Evolutionary conservation across 176 grass and related monocot genomes (phyloP).

Genomic region (Oryza meridionalis): DNA sequence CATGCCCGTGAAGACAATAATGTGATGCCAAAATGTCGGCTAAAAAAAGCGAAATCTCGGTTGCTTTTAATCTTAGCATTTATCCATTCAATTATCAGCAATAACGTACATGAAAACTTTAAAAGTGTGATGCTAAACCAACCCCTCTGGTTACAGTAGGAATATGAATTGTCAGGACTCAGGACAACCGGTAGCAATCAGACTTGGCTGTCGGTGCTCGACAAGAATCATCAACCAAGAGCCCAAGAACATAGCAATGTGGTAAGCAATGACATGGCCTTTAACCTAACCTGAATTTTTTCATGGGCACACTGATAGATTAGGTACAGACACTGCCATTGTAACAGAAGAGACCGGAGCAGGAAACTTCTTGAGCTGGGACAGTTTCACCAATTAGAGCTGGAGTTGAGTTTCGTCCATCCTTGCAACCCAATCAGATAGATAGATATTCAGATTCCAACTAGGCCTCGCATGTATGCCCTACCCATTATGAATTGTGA

Average conservation of each 20-base stretch:
- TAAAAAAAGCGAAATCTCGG: not conserved
- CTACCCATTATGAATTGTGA: not conserved
- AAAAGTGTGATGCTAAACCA: not conserved
- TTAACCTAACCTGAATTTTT: conserved; percentile 3
- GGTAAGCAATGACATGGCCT: conserved; percentile 34
- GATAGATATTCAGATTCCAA: not conserved
- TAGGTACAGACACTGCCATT: not conserved
- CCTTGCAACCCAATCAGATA: not conserved
- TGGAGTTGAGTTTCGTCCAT: conserved; percentile 14
- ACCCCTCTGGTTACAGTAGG: not conserved
- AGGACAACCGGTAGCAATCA: not conserved
- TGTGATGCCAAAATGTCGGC: not conserved
- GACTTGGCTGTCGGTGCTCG: conserved; percentile 39
- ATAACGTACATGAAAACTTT: not conserved
- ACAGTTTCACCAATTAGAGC: not conserved
- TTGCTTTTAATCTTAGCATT: conserved; percentile 3
- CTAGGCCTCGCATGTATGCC: not conserved
- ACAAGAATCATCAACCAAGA: conserved; percentile 16
- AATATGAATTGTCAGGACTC: not conserved
- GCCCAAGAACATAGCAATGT: conserved; percentile 7
- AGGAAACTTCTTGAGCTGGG: conserved; percentile 14
- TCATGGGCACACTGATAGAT: not conserved
- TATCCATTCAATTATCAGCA: not conserved
- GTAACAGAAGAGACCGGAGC: not conserved
- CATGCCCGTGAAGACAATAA: conserved; percentile 18